Evolutionary conservation across 345 rosid genomes (phyloP).

Genomic region (Turnera subulata): DNA sequence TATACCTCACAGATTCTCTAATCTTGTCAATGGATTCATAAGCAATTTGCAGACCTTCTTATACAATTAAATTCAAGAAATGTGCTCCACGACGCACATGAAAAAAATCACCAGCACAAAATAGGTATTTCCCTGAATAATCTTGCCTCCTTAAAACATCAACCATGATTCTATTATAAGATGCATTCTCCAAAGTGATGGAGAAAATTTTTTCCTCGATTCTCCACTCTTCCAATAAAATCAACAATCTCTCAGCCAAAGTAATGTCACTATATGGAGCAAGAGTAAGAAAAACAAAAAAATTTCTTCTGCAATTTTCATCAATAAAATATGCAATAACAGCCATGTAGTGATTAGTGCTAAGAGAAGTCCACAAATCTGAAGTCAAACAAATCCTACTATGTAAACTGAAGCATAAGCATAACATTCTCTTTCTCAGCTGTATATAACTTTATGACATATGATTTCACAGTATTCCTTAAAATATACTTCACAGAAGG

Average conservation of each 20-base stretch:
- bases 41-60: not conserved
- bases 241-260: not conserved
- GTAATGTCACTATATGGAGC: not conserved
- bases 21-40: not conserved
- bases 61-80: not conserved
- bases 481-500: no score
- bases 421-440: not conserved
- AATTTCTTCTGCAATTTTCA: conserved; percentile 3
- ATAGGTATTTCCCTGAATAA: not conserved
- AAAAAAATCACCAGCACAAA: not conserved
- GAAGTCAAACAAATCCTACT: not conserved
- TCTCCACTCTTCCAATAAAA: not conserved
- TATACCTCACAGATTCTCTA: not conserved
- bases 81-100: not conserved
- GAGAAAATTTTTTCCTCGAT: conserved; percentile 4
- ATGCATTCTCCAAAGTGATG: not conserved
- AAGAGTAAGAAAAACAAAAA: not conserved
- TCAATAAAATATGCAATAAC: not conserved
- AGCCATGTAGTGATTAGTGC: not conserved
- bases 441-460: not conserved
- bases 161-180: not conserved
- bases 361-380: conserved; percentile 1
- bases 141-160: no score
- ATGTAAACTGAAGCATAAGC: not conserved
- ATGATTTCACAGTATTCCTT: not conserved